A percentile compares a stretch with the other conserved stretches of the same genome.
Conservation (phyloP, 2,329 filamentous ascomycete genomes). For the Emydomyces testavorans region DNA sequence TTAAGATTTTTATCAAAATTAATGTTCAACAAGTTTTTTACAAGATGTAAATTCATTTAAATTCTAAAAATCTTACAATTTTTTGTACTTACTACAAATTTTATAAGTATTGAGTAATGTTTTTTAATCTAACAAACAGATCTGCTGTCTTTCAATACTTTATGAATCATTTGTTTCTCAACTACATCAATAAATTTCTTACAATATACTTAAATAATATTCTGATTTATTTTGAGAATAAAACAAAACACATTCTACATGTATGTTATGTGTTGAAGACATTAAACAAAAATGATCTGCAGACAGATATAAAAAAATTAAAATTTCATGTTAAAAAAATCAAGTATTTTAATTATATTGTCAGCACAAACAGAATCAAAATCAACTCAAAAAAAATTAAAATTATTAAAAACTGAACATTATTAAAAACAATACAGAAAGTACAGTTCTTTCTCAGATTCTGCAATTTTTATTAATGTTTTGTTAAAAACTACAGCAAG, state of each 20-base stretch:
- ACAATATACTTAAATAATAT: neutral
- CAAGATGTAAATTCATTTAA: neutral
- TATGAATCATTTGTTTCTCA: conserved; percentile 1
- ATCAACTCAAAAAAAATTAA: conserved; percentile 1
- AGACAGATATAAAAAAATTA: neutral
- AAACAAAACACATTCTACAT: neutral
- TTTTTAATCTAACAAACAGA: neutral
- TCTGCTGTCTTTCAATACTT: neutral
- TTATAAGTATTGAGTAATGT: neutral
- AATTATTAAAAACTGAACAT: neutral
- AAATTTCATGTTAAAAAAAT: neutral
- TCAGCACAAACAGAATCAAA: neutral
- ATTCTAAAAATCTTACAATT: neutral
- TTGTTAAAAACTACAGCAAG: neutral
- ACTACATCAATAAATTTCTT: conserved; percentile 3
- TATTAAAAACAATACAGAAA: neutral
- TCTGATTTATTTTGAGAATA: conserved; percentile 1
- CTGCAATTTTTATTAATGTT: conserved; percentile 3
- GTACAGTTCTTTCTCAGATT: neutral
- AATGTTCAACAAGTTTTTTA: neutral
- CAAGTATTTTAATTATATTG: neutral
- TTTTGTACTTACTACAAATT: neutral
- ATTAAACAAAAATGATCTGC: neutral
- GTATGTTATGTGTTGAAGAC: neutral
- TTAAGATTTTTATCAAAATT: neutral